Conservation (phyloP, 345 rosid genomes). For the Syzygium aromaticum region DNA sequence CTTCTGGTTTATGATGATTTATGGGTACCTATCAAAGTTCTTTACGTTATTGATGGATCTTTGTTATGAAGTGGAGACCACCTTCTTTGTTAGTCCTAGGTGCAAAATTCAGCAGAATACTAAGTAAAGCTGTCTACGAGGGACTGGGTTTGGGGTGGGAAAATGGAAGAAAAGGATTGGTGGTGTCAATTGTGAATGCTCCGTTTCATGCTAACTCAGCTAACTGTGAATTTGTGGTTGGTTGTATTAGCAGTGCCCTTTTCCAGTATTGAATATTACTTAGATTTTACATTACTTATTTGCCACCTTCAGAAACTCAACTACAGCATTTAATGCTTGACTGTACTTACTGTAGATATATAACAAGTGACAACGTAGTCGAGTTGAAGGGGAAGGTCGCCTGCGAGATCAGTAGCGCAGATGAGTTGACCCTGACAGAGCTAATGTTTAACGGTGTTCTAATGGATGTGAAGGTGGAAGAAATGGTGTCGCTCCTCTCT, state of each 20-base stretch:
- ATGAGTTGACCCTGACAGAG: constrained; percentile 87
- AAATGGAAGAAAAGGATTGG: neutral
- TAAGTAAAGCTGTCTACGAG: neutral
- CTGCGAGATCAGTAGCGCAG: constrained; percentile 49
- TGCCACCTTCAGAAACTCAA: neutral
- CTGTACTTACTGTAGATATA: neutral
- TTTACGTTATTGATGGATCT: neutral
- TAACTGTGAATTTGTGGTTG: neutral
- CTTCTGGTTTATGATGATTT: neutral
- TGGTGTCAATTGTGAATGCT: neutral
- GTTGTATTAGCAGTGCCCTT: neutral
- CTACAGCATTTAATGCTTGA: neutral
- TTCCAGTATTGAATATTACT: neutral
- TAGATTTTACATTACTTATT: neutral
- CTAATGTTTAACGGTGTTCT: constrained; percentile 88
- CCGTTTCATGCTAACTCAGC: neutral
- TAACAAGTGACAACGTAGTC: neutral
- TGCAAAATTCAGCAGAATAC: neutral
- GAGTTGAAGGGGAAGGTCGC: constrained; percentile 9
- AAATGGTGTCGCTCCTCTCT: constrained; percentile 90
- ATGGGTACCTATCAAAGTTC: neutral
- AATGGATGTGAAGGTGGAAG: constrained; percentile 82
- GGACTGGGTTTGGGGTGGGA: constrained; percentile 38
- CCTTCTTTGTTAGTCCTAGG: neutral
- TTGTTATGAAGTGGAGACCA: neutral